Percentiles rank a stretch among this genome's conserved stretches.
Conservation (phyloP, 2,329 filamentous ascomycete genomes). For the Botrytis cinerea region DNA sequence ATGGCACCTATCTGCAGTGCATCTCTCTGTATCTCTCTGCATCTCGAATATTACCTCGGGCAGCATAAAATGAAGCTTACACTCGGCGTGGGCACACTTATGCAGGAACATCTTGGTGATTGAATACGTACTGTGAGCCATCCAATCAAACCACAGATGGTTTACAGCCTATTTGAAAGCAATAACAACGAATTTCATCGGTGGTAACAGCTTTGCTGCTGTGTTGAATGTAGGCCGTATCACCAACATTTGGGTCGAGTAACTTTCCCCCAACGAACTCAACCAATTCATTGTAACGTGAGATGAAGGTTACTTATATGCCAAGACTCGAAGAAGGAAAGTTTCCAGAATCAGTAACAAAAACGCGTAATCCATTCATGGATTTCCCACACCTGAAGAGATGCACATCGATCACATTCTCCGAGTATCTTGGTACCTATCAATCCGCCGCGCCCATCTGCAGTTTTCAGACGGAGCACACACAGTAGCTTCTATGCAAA, state of each 20-base stretch:
- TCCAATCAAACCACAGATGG: neutral
- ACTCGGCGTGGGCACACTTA: conserved; percentile 1
- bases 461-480: neutral
- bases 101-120: conserved; percentile 11
- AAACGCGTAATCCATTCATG: neutral
- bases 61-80: conserved; percentile 1
- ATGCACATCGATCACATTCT: neutral
- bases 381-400: neutral
- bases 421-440: neutral
- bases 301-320: neutral
- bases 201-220: neutral
- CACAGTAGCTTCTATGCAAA: conserved; percentile 14
- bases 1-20: neutral
- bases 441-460: neutral
- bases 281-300: neutral
- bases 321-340: neutral
- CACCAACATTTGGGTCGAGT: conserved; percentile 9
- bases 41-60: neutral
- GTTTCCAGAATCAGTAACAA: neutral
- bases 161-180: neutral
- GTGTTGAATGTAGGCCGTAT: neutral
- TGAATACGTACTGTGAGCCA: neutral
- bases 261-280: neutral
- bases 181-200: neutral
- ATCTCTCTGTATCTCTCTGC: conserved; percentile 3